Base-by-base conservation (phyloP, 1,139 yeast species). In the Fermentozyma sake region DNA sequence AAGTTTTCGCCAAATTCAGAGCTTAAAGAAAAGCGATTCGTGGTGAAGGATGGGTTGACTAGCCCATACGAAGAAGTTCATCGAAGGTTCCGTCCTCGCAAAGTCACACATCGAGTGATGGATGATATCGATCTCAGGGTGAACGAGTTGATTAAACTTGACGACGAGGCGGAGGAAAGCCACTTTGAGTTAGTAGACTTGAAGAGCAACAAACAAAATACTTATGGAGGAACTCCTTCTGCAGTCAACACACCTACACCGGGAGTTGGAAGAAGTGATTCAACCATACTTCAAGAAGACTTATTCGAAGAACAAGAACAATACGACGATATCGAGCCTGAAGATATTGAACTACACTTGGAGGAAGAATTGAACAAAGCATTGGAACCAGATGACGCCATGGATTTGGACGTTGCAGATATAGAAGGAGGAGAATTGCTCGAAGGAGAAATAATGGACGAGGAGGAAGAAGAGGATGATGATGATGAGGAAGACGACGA, bases 161-260 rank as follows among this genome's bases (percentile, higher is more conserved):
- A 91, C 50, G 83, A 75, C 18, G 89, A 81, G 34, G 95, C 96
- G 0, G 91, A 84, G 48, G 87, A 81, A 31, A 73, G 83, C 12
- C 76, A 73, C 24, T 85, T 79, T 48, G 96, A 91, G 46, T 63
- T 87, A 27, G 65, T 87, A 11, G 89, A 84, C 45, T 68, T 77
- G 28, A 50, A 42, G 33, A 19, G 20, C 10, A 49, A 46, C 20
- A 12, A 32, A 6, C 41, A 38, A 12, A 33, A 26, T 17, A 31
- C 35, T 7, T 40, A 37, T 26, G 37, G 49, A 15, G 46, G 41
- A 2, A 48, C 52, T 2, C 51, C 59, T 3, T 48, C 60, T 2
- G 43, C 50, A 2, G 51, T 41, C n/a, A 37, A 50, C 7, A 37
- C 44, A 5, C 45, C 46, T 39, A 41, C 48, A 1, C 48, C 53